phyloP scores from a whole-genome alignment of 306 rosid species.

The Abrus pulchellus region DNA sequence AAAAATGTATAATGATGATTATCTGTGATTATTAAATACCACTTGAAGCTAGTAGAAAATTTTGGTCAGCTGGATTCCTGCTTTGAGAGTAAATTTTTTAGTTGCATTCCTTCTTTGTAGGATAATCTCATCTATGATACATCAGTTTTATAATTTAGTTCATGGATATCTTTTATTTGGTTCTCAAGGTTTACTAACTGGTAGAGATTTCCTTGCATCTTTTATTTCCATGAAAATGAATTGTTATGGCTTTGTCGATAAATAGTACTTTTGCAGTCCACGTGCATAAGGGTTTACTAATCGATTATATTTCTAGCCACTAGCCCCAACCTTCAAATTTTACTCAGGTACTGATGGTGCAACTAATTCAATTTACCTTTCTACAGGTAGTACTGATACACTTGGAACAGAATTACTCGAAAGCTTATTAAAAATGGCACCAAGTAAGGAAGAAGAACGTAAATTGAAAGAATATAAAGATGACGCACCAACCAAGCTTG shows the following conservation, averaged over 20 bases:
- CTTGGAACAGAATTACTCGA: conserved; percentile 91
- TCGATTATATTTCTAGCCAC: not conserved
- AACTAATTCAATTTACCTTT: conserved; percentile 25
- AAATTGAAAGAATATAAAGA: conserved; percentile 82
- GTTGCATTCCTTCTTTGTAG: not conserved
- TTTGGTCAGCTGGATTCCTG: not conserved
- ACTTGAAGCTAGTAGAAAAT: conserved; percentile 19
- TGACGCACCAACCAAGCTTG: conserved; percentile 79
- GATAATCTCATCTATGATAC: not conserved
- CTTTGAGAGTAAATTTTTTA: not conserved
- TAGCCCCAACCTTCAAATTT: not conserved
- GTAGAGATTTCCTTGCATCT: not conserved
- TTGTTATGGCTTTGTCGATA: not conserved
- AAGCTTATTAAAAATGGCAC: conserved; percentile 95
- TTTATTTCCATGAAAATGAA: not conserved
- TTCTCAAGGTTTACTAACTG: not conserved
- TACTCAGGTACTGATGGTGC: not conserved
- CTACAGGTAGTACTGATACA: conserved; percentile 82
- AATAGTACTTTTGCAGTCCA: conserved; percentile 12
- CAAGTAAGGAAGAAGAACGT: conserved; percentile 91
- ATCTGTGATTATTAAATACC: not conserved
- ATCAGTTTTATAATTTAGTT: not conserved
- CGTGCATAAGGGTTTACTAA: conserved; percentile 11
- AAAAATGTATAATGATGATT: not conserved
- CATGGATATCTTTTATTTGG: not conserved